Evolutionary conservation across 805 yeast species (phyloP), one percentile per base, ranked within the genome.

Genomic region (Pachysolen tannophilus): DNA sequence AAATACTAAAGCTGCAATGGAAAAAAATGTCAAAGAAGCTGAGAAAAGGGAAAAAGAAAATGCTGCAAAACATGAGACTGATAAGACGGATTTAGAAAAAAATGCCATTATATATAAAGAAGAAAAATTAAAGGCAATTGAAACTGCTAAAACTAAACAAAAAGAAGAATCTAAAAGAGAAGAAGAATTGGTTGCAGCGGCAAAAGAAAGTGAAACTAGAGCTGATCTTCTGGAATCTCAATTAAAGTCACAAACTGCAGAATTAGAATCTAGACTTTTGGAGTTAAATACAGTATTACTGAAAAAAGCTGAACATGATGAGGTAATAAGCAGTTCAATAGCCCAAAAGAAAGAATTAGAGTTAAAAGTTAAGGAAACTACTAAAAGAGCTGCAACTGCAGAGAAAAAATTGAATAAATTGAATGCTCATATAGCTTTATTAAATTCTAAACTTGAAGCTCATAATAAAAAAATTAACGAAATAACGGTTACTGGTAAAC

Each of bases 31-130:
- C 27, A 51, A 50, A 14, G 73, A 69, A 28, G 69, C 55, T 39
- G 65, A 56, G 34, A 56, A 56, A n/a, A 63, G 70, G 28, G 78
- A 72, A 53, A 49, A 45, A 14, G 56, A 60, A 30, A 71, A 75
- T 6, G 65, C 65, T 28, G 70, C 54, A 31, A 57, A 63, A 37
- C 78, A 72, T 45, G 61, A 44, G 10, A 50, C 49, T 15, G 68
- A 69, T 46, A 67, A 66, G 48, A 69, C 63, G 34, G 58, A 60
- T 20, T 53, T 69, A 35, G 38, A 50, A 28, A 56, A 55, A 42
- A 67, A 63, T 42, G 70, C 69, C 38, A 69, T 58, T 30, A 63
- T 65, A 41, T 59, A 67, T 47, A 63, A 59, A 35, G 63, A 63
- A 31, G 47, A 44, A 19, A 55, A 53, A 37, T 39, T 46, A 2